phyloP scores from a whole-genome alignment of 164 flowering plant species.

The Dillenia turbinata region DNA sequence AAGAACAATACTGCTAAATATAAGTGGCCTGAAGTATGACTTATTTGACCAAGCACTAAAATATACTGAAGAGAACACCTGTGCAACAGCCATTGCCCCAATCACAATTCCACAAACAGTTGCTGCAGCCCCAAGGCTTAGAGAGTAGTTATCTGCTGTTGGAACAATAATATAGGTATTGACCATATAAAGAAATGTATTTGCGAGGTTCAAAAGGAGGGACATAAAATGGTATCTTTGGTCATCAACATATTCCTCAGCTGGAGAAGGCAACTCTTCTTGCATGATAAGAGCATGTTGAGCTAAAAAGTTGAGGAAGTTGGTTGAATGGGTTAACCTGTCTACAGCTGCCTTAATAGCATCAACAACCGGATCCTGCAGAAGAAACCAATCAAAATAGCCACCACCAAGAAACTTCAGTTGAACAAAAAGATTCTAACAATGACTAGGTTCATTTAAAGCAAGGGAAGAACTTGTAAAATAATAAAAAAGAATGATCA shows the following conservation, averaged over 20 bases:
- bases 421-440: neutral
- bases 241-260: slow-evolving; percentile 30
- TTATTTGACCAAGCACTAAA: slow-evolving; percentile 70
- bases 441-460: neutral
- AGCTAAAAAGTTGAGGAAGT: slow-evolving; percentile 45
- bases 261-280: slow-evolving; percentile 42
- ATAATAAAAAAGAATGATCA: neutral
- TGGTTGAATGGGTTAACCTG: slow-evolving; percentile 46
- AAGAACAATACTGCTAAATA: slow-evolving; percentile 61
- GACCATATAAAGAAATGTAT: slow-evolving; percentile 59
- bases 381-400: slow-evolving; percentile 1
- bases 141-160: slow-evolving; percentile 51
- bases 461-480: too few species aligned
- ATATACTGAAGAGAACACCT: slow-evolving; percentile 57
- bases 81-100: slow-evolving; percentile 67
- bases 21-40: slow-evolving; percentile 56
- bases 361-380: slow-evolving; percentile 49
- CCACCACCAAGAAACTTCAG: neutral
- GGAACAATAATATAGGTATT: slow-evolving; percentile 59
- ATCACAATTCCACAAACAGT: slow-evolving; percentile 60
- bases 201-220: slow-evolving; percentile 46
- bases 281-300: slow-evolving; percentile 55
- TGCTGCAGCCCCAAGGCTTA: slow-evolving; percentile 64
- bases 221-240: slow-evolving; percentile 46
- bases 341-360: slow-evolving; percentile 49